These are phyloP conservation scores for Davidsoniella australis DNA, from an alignment of 2,329 filamentous ascomycete genomes.

Conservation along the genomic window DNA sequence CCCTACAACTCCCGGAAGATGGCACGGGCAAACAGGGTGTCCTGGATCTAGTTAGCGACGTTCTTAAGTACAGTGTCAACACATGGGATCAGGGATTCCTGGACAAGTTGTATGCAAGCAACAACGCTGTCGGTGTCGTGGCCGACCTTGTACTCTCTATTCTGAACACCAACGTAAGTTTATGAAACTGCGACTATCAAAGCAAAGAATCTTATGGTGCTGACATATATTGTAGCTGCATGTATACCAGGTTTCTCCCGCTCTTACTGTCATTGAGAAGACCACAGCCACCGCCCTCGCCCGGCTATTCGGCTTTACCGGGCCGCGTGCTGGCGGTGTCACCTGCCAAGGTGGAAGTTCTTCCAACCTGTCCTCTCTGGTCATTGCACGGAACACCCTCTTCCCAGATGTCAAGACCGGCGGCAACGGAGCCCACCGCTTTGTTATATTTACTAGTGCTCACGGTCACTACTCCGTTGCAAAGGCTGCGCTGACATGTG, in stretches of 20 bases:
- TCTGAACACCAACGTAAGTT: constrained; percentile 70
- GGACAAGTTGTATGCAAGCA: constrained; percentile 86
- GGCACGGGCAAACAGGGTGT: constrained; percentile 48
- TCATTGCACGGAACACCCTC: constrained; percentile 73
- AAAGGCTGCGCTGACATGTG: constrained; percentile 83
- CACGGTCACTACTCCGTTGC: constrained; percentile 93
- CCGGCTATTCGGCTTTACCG: constrained; percentile 56
- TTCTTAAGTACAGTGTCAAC: constrained; percentile 80
- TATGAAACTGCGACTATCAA: background rate
- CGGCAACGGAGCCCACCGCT: constrained; percentile 48
- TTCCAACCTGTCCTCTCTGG: constrained; percentile 70
- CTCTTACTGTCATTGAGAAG: constrained; percentile 76
- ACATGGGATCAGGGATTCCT: constrained; percentile 97
- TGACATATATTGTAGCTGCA: constrained; percentile 40
- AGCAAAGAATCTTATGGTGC: background rate
- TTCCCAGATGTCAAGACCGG: constrained; percentile 60
- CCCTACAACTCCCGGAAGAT: constrained; percentile 37
- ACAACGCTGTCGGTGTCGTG: constrained; percentile 70
- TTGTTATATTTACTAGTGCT: constrained; percentile 72
- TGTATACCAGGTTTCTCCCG: constrained; percentile 86
- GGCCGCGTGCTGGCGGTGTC: constrained; percentile 54
- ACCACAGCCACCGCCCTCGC: constrained; percentile 58
- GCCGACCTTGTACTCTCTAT: constrained; percentile 71
- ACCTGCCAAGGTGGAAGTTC: constrained; percentile 68
- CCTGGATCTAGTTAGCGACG: constrained; percentile 48